A percentile compares a stretch with the other conserved stretches of the same genome.
Conservation (phyloP, 768 basidiomycete genomes). For the Gymnopilus dilepis region DNA sequence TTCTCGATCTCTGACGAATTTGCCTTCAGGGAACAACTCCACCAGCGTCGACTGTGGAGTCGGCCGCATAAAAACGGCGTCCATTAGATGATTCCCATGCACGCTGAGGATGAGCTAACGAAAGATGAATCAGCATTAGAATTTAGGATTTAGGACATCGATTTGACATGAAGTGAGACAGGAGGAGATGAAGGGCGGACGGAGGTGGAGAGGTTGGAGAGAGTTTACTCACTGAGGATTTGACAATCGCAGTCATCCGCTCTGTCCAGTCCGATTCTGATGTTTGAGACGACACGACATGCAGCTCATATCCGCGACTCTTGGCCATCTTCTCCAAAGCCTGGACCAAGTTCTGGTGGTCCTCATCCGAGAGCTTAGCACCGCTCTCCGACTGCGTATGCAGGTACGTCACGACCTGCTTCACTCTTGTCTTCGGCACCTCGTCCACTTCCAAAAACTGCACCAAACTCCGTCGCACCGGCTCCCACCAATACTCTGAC, state of each 20-base stretch:
- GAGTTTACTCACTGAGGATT: constrained; percentile 62
- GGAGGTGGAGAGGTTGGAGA: not conserved
- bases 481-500: constrained; percentile 74
- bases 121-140: constrained; percentile 16
- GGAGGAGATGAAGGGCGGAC: no score
- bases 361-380: constrained; percentile 54
- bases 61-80: constrained; percentile 72
- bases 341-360: constrained; percentile 66
- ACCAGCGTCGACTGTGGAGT: constrained; percentile 66
- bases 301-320: constrained; percentile 57
- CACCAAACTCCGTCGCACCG: constrained; percentile 49
- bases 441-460: constrained; percentile 45
- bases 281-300: constrained; percentile 56
- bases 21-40: constrained; percentile 77
- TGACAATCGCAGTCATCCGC: constrained; percentile 66
- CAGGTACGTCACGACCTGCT: constrained; percentile 40
- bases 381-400: constrained; percentile 57
- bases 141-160: no score
- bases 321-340: constrained; percentile 58
- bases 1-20: constrained; percentile 68
- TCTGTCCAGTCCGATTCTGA: constrained; percentile 60
- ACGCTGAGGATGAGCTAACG: constrained; percentile 64
- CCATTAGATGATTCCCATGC: constrained; percentile 65
- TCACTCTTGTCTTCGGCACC: constrained; percentile 29
- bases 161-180: not conserved